These are phyloP conservation scores for Quercus bicolor DNA, from an alignment of 306 rosid genomes.

Conservation along the genomic window DNA sequence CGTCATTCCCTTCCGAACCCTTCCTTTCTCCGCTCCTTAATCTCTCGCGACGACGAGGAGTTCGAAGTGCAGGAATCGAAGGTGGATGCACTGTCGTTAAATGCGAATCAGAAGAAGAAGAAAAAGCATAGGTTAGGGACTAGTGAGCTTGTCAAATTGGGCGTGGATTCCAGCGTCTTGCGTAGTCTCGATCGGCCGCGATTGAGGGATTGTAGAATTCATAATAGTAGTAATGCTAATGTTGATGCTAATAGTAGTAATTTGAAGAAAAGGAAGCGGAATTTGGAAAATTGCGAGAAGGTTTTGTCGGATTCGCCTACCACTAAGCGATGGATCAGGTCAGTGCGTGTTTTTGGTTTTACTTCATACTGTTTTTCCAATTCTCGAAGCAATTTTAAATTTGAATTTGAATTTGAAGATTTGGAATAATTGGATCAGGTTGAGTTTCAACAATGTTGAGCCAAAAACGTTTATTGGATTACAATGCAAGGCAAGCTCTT, in stretches of 20 bases:
- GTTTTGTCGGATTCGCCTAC: conserved; percentile 40
- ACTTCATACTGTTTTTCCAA: not conserved
- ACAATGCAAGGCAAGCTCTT: conserved; percentile 84
- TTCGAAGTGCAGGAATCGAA: conserved; percentile 5
- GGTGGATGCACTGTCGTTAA: conserved; percentile 16
- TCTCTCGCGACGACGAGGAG: conserved; percentile 16
- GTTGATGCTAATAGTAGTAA: conserved; percentile 9
- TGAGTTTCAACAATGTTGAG: conserved; percentile 63
- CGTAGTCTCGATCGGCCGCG: conserved; percentile 53
- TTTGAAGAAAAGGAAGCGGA: conserved; percentile 38
- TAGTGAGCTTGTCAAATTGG: conserved; percentile 65
- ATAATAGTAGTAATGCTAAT: conserved; percentile 2
- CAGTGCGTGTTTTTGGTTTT: not conserved
- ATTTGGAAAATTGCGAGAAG: conserved; percentile 35
- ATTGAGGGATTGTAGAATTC: conserved; percentile 68
- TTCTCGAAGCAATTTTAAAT: not conserved
- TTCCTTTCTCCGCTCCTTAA: conserved; percentile 31
- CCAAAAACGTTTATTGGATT: conserved; percentile 72
- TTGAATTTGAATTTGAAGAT: not conserved
- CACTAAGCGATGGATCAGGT: conserved; percentile 82
- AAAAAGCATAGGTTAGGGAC: conserved; percentile 51
- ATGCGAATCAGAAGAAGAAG: conserved; percentile 17
- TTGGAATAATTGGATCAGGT: conserved; percentile 37
- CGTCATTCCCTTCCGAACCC: conserved; percentile 13
- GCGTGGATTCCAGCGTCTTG: conserved; percentile 55